Conservation (phyloP, 2,329 filamentous ascomycete species). For the Penicillium brasilianum region DNA sequence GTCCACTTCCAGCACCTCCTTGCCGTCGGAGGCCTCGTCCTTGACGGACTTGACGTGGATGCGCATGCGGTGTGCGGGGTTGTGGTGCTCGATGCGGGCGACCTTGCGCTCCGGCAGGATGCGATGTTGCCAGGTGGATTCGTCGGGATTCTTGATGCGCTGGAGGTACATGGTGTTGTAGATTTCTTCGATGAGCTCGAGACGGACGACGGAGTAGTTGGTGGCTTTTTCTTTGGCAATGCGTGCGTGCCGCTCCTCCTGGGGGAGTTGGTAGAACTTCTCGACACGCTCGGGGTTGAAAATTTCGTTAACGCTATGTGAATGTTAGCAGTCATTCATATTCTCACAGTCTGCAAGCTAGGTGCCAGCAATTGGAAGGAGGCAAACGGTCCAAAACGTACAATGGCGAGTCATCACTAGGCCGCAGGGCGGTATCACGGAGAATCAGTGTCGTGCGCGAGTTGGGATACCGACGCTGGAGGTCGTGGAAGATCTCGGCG, state of each 20-base stretch:
- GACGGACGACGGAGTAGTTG: constrained; percentile 92
- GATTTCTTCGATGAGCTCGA: constrained; percentile 86
- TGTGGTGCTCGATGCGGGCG: constrained; percentile 61
- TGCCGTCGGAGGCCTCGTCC: constrained; percentile 39
- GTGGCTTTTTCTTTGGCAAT: constrained; percentile 77
- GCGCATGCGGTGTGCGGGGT: constrained; percentile 58
- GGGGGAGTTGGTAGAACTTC: constrained; percentile 70
- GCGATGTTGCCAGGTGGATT: constrained; percentile 78
- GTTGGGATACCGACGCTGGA: constrained; percentile 82
- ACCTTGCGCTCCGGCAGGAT: constrained; percentile 75
- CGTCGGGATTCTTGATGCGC: constrained; percentile 70
- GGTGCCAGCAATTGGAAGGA: not conserved
- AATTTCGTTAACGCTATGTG: constrained; percentile 82
- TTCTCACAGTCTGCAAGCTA: no score
- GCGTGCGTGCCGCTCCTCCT: constrained; percentile 63
- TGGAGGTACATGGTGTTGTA: constrained; percentile 90
- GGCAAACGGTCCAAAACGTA: constrained; percentile 53
- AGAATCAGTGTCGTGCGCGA: constrained; percentile 78
- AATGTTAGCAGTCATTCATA: not conserved
- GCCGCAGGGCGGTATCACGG: constrained; percentile 79
- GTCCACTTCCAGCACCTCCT: constrained; percentile 75
- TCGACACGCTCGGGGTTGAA: constrained; percentile 90
- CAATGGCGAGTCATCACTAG: constrained; percentile 96
- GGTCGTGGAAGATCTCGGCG: constrained; percentile 91
- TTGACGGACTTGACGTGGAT: constrained; percentile 63